Evolutionary conservation across 805 yeast genomes (phyloP), one percentile per base, ranked within the genome.

Genomic region (Ogataea minuta): DNA sequence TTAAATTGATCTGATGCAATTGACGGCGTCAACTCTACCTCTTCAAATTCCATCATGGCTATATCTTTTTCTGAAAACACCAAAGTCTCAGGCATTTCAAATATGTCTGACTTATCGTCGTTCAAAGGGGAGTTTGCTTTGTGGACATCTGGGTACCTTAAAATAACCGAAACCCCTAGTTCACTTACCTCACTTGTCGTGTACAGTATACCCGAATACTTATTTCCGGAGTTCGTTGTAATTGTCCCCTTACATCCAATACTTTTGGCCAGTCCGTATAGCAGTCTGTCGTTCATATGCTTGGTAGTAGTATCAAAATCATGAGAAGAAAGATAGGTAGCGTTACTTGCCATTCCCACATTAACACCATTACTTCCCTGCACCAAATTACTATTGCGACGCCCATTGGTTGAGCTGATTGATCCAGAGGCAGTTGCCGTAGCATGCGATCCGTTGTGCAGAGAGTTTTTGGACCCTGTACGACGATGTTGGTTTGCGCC

Each of bases 201-300:
- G 30, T 70, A 64, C 40, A 86, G 62, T 7, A 79, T 54, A 14
- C 95, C 95, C 15, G 64, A 60, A 51, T 77, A 72, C 20, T 71
- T 62, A 2, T 74, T 68, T 10, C 91, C 91, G 0, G 85, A 72
- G 17, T 76, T 62, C 2, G 81, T 76, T 3, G 88, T 77, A 6
- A 78, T 81, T 10, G 67, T 67, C 9, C 76, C 77, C 21, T 66
- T 64, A 21, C 73, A 67, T 13, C 95, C 86, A 28, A 83, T 64
- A 6, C 88, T 67, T 46, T 76, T 76, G 26, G 76, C 68, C 30
- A 84, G 60, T 34, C 81, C 65, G 46, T 60, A 79, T 31, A 74
- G 55, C 40, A 81, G 63, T 39, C 85, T 69, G 49, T 81, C 86
- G 48, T 72, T 68, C 71, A 76, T 62, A 34, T 62, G 63, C 34